Conservation (phyloP, 345 rosid genomes). For the Eucalyptus tenuipes region DNA sequence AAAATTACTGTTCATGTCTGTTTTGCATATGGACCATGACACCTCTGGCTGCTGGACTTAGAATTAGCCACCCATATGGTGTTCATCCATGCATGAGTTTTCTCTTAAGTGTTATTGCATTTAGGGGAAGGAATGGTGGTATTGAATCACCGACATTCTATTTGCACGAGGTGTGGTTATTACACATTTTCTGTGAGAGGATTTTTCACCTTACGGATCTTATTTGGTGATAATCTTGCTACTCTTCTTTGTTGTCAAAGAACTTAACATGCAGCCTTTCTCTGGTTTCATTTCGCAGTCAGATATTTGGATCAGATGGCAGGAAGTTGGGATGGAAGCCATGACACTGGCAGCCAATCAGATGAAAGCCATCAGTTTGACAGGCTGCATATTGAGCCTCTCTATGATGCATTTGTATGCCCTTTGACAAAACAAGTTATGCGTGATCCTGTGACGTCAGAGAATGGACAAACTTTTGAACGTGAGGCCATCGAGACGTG, state of each 20-base stretch:
- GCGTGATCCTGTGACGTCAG: conserved; percentile 79
- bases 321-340: conserved; percentile 58
- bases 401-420: conserved; percentile 86
- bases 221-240: not conserved
- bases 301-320: conserved; percentile 26
- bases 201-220: not conserved
- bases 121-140: not conserved
- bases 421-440: conserved; percentile 88
- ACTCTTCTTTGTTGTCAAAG: not conserved
- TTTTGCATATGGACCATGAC: not conserved
- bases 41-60: not conserved
- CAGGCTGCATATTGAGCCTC: conserved; percentile 49
- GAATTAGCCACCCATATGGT: not conserved
- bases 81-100: not conserved
- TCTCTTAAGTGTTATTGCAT: not conserved
- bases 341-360: conserved; percentile 56
- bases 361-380: conserved; percentile 63
- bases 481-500: conserved; percentile 86
- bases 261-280: not conserved
- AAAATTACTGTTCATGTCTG: not conserved
- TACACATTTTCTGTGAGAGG: not conserved
- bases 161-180: not conserved
- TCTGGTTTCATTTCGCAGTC: not conserved
- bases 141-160: not conserved
- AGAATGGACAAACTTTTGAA: conserved; percentile 83